Conservation (phyloP, 176 grass and related monocot genomes). For the Carex pumila region DNA sequence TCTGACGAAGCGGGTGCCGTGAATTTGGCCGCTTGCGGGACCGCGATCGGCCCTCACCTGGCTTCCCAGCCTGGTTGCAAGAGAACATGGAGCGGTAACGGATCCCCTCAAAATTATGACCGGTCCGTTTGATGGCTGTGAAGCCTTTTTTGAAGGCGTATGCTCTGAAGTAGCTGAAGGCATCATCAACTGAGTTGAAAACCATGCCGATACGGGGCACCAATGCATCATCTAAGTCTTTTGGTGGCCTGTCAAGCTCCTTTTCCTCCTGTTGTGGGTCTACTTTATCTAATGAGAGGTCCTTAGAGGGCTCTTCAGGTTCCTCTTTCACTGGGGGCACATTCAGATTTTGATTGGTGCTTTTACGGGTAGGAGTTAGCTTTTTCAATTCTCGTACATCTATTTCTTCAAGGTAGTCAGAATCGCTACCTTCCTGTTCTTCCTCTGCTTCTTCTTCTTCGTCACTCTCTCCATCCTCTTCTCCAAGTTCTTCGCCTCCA, state of each 20-base stretch:
- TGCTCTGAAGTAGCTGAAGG: conserved; percentile 22
- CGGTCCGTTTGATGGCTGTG: conserved; percentile 20
- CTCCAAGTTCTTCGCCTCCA: conserved; percentile 2
- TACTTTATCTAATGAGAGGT: not conserved
- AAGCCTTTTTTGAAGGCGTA: conserved; percentile 24
- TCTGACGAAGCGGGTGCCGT: not conserved
- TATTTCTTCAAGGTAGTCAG: conserved; percentile 22
- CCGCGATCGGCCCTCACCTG: not conserved
- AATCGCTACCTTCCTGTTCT: conserved; percentile 11
- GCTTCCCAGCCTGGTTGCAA: conserved; percentile 24
- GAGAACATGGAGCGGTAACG: conserved; percentile 27
- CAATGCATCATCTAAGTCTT: conserved; percentile 21
- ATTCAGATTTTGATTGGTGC: conserved; percentile 22
- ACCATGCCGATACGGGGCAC: conserved; percentile 15
- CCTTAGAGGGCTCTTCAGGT: conserved; percentile 10
- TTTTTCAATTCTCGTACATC: not conserved
- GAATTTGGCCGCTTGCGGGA: not conserved
- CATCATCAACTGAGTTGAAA: conserved; percentile 18
- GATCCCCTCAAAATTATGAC: conserved; percentile 24
- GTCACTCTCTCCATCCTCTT: conserved; percentile 17
- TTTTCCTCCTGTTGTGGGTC: not conserved
- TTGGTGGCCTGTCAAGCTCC: not conserved
- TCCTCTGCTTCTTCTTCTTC: conserved; percentile 16
- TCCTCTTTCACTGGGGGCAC: conserved; percentile 21
- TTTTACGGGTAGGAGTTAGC: not conserved